Base-by-base conservation (phyloP, 179 eudicot genomes). In the Monotropa hypopitys region DNA sequence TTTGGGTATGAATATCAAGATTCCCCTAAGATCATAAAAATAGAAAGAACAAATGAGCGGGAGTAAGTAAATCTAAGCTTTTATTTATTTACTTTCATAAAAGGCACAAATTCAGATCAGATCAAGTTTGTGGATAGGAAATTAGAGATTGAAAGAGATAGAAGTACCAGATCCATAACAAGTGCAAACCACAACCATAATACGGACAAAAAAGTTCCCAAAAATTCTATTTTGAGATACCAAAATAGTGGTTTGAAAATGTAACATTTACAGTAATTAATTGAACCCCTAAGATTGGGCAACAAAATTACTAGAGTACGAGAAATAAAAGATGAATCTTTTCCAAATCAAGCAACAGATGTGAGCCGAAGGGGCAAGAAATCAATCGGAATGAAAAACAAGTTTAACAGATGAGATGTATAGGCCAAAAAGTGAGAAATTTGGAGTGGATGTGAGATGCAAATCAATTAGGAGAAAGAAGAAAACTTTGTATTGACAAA, bases 141-240 rank as follows among this genome's bases (percentile, higher is more conserved):
- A 59, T 30, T 47, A 43, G 76, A 61, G 71, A 72, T 21, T 47
- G 72, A 73, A 46, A 78, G 33, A 56, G 75, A 72, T 46, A 45
- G 53, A 70, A 32, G 67, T 43, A 32, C 33, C 80, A 42, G 53
- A 70, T 78, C 75, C 61, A 18, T 45, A 8, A 38, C 26, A 45
- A 33, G 30, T 7, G 30, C 47, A 38, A 75, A 75, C 11, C 54
- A 42, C 42, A 26, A 20, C 6, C 7, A 38, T 23, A 30, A 70
- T 56, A 57, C 50, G 50, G 61, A 65, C 63, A 69, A 75, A 80
- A 13, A 70, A 42, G 53, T 42, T 7, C 65, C 61, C 38, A 76
- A 66, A 49, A 69, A 32, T n/a, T 5, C 18, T 47, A 28, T 23
- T 57, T 56, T 54, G 7, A 9, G 63, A 21, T 42, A 61, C 15